Evolutionary conservation across 2,329 filamentous ascomycete genomes (phyloP), one percentile per base, ranked within the genome.

Genomic region (Geosmithia putterillii): DNA sequence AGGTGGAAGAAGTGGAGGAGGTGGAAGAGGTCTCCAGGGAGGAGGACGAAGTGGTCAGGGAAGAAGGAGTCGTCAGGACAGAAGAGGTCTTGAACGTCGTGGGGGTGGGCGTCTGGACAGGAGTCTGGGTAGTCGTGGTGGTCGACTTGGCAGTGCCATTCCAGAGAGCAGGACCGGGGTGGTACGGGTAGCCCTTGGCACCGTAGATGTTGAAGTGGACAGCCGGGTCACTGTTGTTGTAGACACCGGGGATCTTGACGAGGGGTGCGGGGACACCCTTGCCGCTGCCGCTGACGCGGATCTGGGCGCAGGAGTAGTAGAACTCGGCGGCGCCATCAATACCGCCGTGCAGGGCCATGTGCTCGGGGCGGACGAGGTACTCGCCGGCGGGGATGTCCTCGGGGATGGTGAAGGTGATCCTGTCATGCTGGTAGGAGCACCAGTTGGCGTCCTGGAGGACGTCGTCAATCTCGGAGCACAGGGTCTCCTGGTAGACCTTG

Each of bases 321-420:
- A 60, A 54, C 48, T 61, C 57, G 19, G 58, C 57, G 43, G 56
- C 57, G 21, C 54, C 56, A 32, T 51, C 50, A 34, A 32, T 46
- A 17, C 49, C 45, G 38, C 51, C 47, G 44, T 61, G 58, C 8
- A 61, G 55, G 7, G 51, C 58, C 34, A 60, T 53, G 40, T 60
- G 53, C 51, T 60, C 57, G 42, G 52, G 55, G 42, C 57, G 53
- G 41, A 54, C 42, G 25, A 54, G 50, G 44, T 54, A 54, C 42
- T 54, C 46, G 23, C 51, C 51, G n/a, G 50, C 37, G 28, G 46
- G 42, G 17, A 53, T 44, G 38, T 47, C 43, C n/a, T 43, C 21
- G 20, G 51, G 51, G 14, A 53, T 44, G 7, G 49, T 49, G 42
- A 51, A 49, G 40, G 47, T 47, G 44, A 52, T 54, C 52, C 54